A percentile compares a stretch with the other conserved stretches of the same genome.
phyloP scores from a whole-genome alignment of 495 filamentous ascomycete species.

The Hypoxylon intermedium region DNA sequence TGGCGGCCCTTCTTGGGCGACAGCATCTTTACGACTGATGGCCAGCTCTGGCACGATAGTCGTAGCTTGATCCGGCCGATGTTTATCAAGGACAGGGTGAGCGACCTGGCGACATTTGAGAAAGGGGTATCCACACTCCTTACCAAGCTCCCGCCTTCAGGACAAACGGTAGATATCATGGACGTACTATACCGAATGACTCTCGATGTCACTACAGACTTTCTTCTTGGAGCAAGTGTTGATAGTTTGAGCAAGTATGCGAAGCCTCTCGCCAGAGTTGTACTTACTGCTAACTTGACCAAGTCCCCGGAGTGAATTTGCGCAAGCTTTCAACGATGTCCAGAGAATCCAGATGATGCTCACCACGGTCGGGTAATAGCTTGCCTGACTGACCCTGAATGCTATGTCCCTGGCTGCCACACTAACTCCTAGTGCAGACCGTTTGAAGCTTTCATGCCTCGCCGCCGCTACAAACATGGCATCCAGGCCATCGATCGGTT shows the following conservation, averaged over 20 bases:
- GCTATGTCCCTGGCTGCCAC: background rate
- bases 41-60: conserved; percentile 60
- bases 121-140: conserved; percentile 54
- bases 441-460: conserved; percentile 52
- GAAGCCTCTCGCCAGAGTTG: background rate
- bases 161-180: conserved; percentile 56
- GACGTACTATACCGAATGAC: conserved; percentile 64
- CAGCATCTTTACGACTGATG: conserved; percentile 66
- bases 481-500: conserved; percentile 59
- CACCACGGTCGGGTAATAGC: conserved; percentile 48
- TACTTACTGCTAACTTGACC: conserved; percentile 8
- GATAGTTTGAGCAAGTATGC: conserved; percentile 58
- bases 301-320: conserved; percentile 58
- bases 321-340: conserved; percentile 60
- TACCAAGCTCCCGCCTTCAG: conserved; percentile 47
- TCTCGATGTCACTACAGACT: conserved; percentile 66
- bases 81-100: conserved; percentile 62
- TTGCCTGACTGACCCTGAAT: background rate
- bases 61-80: conserved; percentile 62
- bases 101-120: conserved; percentile 59
- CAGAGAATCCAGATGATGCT: conserved; percentile 58
- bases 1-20: conserved; percentile 65
- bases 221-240: conserved; percentile 61
- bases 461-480: conserved; percentile 48
- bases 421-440: conserved; percentile 43